Percentiles rank a stretch among this genome's conserved stretches.
Conservation (phyloP, 352 stramenopile genomes). For the Phytophthora cactorum region DNA sequence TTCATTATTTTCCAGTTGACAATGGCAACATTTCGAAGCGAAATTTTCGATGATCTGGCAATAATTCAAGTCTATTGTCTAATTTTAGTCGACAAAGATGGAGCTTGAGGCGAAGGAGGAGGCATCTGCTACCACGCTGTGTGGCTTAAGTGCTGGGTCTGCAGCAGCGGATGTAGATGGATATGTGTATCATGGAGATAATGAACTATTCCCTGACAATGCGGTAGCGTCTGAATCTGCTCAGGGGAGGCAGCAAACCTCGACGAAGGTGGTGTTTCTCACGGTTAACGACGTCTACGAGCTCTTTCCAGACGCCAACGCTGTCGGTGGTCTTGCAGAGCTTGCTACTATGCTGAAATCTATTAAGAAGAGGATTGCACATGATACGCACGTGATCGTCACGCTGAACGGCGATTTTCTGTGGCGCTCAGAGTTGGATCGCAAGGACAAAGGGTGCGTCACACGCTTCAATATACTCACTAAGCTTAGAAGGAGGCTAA, state of each 20-base stretch:
- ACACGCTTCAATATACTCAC: neutral
- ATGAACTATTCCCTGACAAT: conserved; percentile 13
- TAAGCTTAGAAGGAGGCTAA: neutral
- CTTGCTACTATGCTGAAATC: conserved; percentile 57
- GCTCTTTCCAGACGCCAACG: conserved; percentile 48
- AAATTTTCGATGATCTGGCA: neutral
- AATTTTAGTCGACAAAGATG: conserved; percentile 7
- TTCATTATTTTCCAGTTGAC: conserved; percentile 50
- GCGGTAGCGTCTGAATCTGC: neutral
- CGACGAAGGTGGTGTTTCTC: conserved; percentile 57
- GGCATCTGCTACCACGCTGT: neutral
- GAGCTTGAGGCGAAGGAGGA: conserved; percentile 4
- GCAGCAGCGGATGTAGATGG: neutral
- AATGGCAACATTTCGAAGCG: neutral
- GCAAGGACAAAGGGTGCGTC: conserved; percentile 71
- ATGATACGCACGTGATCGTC: conserved; percentile 48
- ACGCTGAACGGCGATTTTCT: conserved; percentile 82
- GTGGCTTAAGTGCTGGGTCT: neutral
- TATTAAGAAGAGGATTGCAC: conserved; percentile 29
- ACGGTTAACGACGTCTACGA: conserved; percentile 82
- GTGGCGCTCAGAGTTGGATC: conserved; percentile 68
- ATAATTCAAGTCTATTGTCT: neutral
- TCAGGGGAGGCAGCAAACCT: neutral
- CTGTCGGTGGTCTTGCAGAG: conserved; percentile 48
- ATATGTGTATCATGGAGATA: neutral